Base-by-base conservation (phyloP, 1,139 yeast species). In the Lodderomyces parapsilosis region DNA sequence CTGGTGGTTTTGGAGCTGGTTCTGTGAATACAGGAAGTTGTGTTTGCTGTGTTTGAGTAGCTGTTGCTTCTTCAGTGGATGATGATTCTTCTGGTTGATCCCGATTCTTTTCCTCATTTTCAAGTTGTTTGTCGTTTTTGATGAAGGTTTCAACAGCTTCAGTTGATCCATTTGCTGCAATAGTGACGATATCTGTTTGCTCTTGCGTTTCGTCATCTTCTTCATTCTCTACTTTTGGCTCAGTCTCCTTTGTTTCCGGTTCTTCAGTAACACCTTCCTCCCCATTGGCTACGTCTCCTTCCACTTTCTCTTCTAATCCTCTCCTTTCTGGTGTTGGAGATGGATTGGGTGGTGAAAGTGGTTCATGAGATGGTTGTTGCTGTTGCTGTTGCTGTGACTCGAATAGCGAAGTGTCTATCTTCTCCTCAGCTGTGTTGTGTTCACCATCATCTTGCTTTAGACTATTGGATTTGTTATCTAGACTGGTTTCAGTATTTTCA, bases 1-100 rank as follows among this genome's bases (percentile, higher is more conserved):
- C 59, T 1, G 86, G 77, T 2, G 91, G 91, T 44, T 77, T 74
- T 3, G 91, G 90, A 2, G 90, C 91, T 2, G 91, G 88, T 11
- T 30, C 33, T 15, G 33, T 30, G 10, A 30, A 30, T 30, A 30
- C 33, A n/a, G 33, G 33, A 30, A 30, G 44, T 43, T 31, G 7
- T 43, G 39, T 30, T 45, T 23, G 22, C 33, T 15, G 30, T 24
- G 10, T 20, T 25, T 38, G 40, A 14, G 36, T 6, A 14, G 36
- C 7, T 14, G 34, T 17, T 14, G 24, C 30, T 6, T n/a, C 15
- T 10, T 27, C 30, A 6, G 40, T 15, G 14, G 27, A 10, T 11
- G 33, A 19, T 25, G 25, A 9, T n/a, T 25, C 30, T 3, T 40
- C 28, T 24, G 25, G 28, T n/a, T 34, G 35, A 11, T 24, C 40